Conservation (phyloP, 306 rosid species). For the Glycine soja region DNA sequence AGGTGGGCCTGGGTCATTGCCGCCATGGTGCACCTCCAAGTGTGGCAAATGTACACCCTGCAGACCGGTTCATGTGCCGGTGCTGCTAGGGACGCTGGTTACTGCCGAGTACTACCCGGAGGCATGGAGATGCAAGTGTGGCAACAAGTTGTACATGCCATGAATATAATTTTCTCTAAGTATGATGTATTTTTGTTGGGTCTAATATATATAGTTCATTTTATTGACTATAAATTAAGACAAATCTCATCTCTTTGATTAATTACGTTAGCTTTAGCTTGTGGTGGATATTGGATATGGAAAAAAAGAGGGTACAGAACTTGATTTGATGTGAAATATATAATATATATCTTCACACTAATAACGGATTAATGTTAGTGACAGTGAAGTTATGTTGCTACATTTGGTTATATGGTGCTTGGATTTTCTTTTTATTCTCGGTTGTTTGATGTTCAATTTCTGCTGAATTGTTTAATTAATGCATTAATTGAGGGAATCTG, state of each 20-base stretch:
- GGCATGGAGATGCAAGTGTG: slow-evolving; percentile 99
- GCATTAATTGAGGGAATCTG: slow-evolving; percentile 11
- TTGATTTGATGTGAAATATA: slow-evolving; percentile 42
- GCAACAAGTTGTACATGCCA: slow-evolving; percentile 89
- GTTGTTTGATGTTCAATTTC: neutral
- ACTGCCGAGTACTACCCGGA: slow-evolving; percentile 89
- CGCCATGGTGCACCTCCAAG: slow-evolving; percentile 80
- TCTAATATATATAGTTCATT: slow-evolving; percentile 29
- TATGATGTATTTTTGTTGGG: slow-evolving; percentile 33
- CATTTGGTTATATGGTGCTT: no score
- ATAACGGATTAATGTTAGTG: no score
- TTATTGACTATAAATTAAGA: slow-evolving; percentile 33
- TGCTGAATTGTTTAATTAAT: neutral
- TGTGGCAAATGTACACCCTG: slow-evolving; percentile 88
- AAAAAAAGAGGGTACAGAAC: slow-evolving; percentile 36
- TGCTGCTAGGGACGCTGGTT: slow-evolving; percentile 91
- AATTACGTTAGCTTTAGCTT: slow-evolving; percentile 43
- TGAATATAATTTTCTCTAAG: slow-evolving; percentile 49
- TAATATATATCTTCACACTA: no score
- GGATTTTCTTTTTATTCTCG: no score
- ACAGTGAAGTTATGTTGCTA: no score
- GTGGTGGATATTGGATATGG: slow-evolving; percentile 44
- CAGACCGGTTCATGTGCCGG: slow-evolving; percentile 82
- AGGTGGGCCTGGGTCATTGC: slow-evolving; percentile 80
- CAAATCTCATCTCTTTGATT: slow-evolving; percentile 23